A percentile compares a stretch with the other conserved stretches of the same genome.
These are phyloP conservation scores for Diplodia sapinea DNA, from an alignment of 2,329 filamentous ascomycete genomes.

Conservation along the genomic window DNA sequence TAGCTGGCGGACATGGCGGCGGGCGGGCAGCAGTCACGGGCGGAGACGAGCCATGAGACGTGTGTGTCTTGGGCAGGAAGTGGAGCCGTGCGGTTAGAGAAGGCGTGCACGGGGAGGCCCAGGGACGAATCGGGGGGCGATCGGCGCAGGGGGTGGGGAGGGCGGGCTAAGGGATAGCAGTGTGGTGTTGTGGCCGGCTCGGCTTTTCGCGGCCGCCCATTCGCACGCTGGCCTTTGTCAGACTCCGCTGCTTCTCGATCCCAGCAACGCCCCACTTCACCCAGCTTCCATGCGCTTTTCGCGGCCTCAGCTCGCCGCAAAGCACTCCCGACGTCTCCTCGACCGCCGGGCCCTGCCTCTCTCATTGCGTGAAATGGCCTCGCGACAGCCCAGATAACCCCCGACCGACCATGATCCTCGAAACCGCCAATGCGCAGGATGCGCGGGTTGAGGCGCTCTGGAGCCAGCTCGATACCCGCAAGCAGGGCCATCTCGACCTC, in stretches of 20 bases:
- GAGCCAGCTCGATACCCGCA: conserved; percentile 77
- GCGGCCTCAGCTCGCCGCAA: conserved; percentile 33
- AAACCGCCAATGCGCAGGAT: conserved; percentile 80
- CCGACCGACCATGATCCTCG: conserved; percentile 65
- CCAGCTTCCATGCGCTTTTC: conserved; percentile 30
- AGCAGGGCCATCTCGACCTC: conserved; percentile 80
- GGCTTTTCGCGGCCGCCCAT: conserved; percentile 24
- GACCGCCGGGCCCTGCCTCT: conserved; percentile 17
- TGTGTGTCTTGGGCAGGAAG: background rate
- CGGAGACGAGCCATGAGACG: conserved; percentile 3
- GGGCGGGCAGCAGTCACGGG: background rate
- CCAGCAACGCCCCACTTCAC: conserved; percentile 30
- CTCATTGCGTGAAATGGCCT: conserved; percentile 39
- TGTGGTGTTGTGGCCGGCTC: conserved; percentile 26
- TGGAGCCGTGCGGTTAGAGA: background rate
- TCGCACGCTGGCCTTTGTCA: conserved; percentile 29
- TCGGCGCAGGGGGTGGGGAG: conserved; percentile 13
- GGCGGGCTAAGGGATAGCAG: background rate
- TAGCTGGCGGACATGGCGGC: conserved; percentile 85
- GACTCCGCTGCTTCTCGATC: conserved; percentile 17
- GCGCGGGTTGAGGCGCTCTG: conserved; percentile 83
- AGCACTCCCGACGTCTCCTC: conserved; percentile 35
- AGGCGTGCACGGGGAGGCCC: background rate
- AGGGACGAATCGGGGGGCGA: background rate
- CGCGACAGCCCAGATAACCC: conserved; percentile 48